A percentile compares a stretch with the other conserved stretches of the same genome.
phyloP scores from a whole-genome alignment of 371 early-diverging fungal genomes.

The Rozella allomycis region DNA sequence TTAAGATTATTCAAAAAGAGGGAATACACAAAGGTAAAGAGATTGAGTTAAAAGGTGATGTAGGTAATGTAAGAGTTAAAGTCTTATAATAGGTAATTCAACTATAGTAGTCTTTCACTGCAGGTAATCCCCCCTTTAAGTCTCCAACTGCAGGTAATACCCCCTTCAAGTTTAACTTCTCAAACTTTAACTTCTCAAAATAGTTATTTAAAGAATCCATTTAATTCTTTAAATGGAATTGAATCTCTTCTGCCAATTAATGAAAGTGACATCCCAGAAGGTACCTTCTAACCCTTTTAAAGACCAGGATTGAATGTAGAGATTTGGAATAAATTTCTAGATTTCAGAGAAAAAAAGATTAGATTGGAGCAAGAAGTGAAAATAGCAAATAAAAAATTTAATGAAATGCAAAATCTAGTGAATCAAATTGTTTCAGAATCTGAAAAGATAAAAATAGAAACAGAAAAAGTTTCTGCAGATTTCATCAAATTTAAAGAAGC shows the following conservation, averaged over 20 bases:
- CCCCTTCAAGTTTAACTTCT: too few relatives aligned
- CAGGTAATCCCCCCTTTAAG: too few relatives aligned
- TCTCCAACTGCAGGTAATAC: too few relatives aligned
- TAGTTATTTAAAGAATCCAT: too few relatives aligned
- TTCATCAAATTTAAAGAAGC: constrained; percentile 16
- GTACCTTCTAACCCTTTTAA: too few relatives aligned
- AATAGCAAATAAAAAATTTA: constrained; percentile 2
- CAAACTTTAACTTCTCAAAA: too few relatives aligned
- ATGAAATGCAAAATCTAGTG: constrained; percentile 12
- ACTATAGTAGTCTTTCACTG: too few relatives aligned
- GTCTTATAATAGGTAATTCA: too few relatives aligned
- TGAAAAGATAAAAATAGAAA: constrained; percentile 9
- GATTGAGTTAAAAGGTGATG: background rate
- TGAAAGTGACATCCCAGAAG: constrained; percentile 14
- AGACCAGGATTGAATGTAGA: constrained; percentile 9
- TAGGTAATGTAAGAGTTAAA: background rate
- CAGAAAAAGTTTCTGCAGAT: constrained; percentile 10
- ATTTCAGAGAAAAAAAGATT: constrained; percentile 17
- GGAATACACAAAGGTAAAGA: constrained; percentile 3
- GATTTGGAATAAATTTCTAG: constrained; percentile 13
- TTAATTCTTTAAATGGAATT: too few relatives aligned
- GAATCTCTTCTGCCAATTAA: too few relatives aligned
- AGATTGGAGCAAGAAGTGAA: constrained; percentile 12
- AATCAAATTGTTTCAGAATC: constrained; percentile 9
- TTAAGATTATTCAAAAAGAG: constrained; percentile 16